These are phyloP conservation scores for Conoideocrella luteorostrata DNA, from an alignment of 2,329 filamentous ascomycete species.

Conservation along the genomic window DNA sequence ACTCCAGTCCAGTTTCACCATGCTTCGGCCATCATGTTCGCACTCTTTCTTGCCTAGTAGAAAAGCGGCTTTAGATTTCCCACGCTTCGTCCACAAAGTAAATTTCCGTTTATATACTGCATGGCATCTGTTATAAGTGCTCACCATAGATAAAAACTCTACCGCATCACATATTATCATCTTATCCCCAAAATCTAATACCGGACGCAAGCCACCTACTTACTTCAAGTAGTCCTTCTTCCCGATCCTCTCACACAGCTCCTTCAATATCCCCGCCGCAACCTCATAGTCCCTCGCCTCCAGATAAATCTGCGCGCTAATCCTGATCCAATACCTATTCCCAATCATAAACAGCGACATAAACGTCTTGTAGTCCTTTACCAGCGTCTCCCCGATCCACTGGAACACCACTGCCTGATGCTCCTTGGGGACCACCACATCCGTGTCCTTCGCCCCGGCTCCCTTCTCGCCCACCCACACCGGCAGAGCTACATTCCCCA, in stretches of 20 bases:
- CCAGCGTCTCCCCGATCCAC: slow-evolving; percentile 52
- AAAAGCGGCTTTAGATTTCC: too few species aligned
- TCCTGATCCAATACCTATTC: slow-evolving; percentile 59
- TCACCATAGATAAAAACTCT: too few species aligned
- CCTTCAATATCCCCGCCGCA: slow-evolving; percentile 52
- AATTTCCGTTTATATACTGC: too few species aligned
- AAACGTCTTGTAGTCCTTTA: slow-evolving; percentile 63
- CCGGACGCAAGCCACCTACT: background rate
- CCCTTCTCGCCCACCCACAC: slow-evolving; percentile 34
- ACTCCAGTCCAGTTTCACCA: too few species aligned
- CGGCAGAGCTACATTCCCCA: slow-evolving; percentile 71
- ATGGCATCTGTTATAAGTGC: too few species aligned
- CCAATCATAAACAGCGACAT: slow-evolving; percentile 57
- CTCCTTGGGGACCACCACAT: slow-evolving; percentile 22
- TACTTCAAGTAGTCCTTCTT: slow-evolving; percentile 26
- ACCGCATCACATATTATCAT: too few species aligned
- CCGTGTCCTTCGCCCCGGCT: slow-evolving; percentile 19
- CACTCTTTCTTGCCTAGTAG: too few species aligned
- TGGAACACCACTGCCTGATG: slow-evolving; percentile 35
- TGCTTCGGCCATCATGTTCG: too few species aligned
- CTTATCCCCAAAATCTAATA: too few species aligned
- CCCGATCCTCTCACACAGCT: slow-evolving; percentile 34
- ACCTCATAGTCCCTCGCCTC: slow-evolving; percentile 72
- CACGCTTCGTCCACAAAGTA: too few species aligned
- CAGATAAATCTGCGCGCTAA: slow-evolving; percentile 82